These are phyloP conservation scores for Rhypophila decipiens DNA, from an alignment of 495 filamentous ascomycete species.

Conservation along the genomic window DNA sequence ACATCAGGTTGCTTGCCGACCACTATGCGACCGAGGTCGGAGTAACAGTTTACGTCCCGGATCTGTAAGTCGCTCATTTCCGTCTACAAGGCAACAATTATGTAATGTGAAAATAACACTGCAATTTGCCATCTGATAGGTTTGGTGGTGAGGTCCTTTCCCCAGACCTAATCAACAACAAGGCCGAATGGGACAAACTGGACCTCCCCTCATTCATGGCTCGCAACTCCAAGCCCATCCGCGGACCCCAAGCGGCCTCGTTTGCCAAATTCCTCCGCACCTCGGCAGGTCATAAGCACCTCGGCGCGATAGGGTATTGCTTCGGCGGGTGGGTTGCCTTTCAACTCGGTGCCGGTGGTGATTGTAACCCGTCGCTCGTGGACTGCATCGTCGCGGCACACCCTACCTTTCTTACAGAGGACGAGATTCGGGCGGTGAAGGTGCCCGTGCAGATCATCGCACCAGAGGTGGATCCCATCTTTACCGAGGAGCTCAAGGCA, in stretches of 20 bases:
- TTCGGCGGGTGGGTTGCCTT: constrained; percentile 55
- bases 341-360: constrained; percentile 29
- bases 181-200: constrained; percentile 33
- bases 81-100: too few species aligned
- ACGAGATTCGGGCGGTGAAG: constrained; percentile 44
- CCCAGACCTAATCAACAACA: constrained; percentile 20
- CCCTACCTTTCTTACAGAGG: constrained; percentile 40
- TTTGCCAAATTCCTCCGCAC: constrained; percentile 39
- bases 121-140: too few species aligned
- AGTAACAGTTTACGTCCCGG: constrained; percentile 51
- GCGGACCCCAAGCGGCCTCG: constrained; percentile 48
- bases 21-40: constrained; percentile 45
- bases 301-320: constrained; percentile 56
- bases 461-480: constrained; percentile 46
- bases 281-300: constrained; percentile 23
- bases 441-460: constrained; percentile 55
- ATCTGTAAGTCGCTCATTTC: too few species aligned
- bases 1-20: constrained; percentile 52
- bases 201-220: constrained; percentile 23
- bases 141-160: constrained; percentile 33
- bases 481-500: constrained; percentile 46
- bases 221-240: constrained; percentile 37
- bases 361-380: too few species aligned
- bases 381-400: constrained; percentile 50
- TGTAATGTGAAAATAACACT: too few species aligned